Conservation (phyloP, 1,284 basidiomycete species). For the Fereydounia khargensis region DNA sequence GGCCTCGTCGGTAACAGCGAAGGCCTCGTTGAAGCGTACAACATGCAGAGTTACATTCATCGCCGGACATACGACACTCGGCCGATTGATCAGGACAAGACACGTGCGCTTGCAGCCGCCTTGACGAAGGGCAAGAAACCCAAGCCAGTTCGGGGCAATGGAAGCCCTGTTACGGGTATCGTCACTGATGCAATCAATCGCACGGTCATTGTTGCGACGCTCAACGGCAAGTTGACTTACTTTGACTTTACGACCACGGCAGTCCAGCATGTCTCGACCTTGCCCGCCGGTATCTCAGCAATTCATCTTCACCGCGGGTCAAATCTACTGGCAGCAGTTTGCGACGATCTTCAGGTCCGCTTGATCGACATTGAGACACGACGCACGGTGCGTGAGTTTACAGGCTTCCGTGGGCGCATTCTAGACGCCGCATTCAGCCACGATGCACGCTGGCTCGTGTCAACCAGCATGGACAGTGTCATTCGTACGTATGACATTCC, state of each 20-base stretch:
- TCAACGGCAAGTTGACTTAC: constrained; percentile 85
- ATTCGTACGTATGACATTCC: constrained; percentile 96
- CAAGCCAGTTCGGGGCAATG: too few relatives aligned
- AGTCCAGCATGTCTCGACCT: constrained; percentile 67
- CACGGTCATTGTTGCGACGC: constrained; percentile 74
- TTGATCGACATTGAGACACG: constrained; percentile 88
- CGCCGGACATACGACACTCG: constrained; percentile 63
- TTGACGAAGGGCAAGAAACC: constrained; percentile 18
- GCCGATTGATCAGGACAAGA: constrained; percentile 17
- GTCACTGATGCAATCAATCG: constrained; percentile 83
- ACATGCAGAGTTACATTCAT: constrained; percentile 77
- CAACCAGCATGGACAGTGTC: constrained; percentile 82
- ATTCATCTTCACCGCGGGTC: constrained; percentile 80
- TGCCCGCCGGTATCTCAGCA: constrained; percentile 71
- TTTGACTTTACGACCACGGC: constrained; percentile 89
- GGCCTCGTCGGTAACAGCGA: constrained; percentile 65
- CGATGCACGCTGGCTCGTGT: constrained; percentile 88
- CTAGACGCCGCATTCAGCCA: constrained; percentile 69
- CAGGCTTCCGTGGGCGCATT: constrained; percentile 42
- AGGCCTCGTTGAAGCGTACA: constrained; percentile 50
- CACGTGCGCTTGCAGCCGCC: constrained; percentile 15
- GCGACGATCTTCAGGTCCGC: constrained; percentile 80
- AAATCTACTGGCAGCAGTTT: constrained; percentile 77
- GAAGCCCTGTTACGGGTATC: constrained; percentile 66
- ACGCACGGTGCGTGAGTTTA: constrained; percentile 79